Evolutionary conservation across 139 green algal species (phyloP).

Genomic region (Auxenochlorella protothecoides): DNA sequence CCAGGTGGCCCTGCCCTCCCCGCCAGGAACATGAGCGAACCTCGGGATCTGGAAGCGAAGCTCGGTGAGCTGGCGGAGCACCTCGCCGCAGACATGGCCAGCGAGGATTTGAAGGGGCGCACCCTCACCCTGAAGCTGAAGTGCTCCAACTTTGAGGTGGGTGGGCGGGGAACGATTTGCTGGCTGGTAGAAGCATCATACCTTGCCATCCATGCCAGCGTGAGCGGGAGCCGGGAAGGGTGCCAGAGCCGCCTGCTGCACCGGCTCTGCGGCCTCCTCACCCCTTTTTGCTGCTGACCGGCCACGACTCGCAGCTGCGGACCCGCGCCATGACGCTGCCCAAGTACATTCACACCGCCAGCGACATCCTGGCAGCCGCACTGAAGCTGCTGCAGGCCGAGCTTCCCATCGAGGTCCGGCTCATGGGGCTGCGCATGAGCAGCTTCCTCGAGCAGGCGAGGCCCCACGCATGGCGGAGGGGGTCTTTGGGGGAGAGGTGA

Average conservation of each 20-base stretch:
- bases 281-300: background rate
- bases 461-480: background rate
- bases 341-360: conserved; percentile 27
- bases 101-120: conserved; percentile 54
- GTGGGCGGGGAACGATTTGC: background rate
- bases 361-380: conserved; percentile 45
- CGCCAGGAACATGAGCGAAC: background rate
- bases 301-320: conserved; percentile 28
- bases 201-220: background rate
- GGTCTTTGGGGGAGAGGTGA: no score
- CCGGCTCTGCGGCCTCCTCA: background rate
- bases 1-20: no score
- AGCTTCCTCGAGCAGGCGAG: conserved; percentile 35
- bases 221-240: background rate
- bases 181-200: background rate
- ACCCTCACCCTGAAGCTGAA: conserved; percentile 84
- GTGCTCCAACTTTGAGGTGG: conserved; percentile 50
- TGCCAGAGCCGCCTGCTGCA: background rate
- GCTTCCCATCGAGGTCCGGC: conserved; percentile 55
- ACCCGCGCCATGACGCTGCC: conserved; percentile 55
- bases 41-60: conserved; percentile 42
- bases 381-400: conserved; percentile 59
- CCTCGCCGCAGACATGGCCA: conserved; percentile 54
- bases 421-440: conserved; percentile 71
- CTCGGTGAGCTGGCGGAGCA: conserved; percentile 46